Evolutionary conservation across 768 basidiomycete species (phyloP).

Genomic region (Gymnopilus dilepis): DNA sequence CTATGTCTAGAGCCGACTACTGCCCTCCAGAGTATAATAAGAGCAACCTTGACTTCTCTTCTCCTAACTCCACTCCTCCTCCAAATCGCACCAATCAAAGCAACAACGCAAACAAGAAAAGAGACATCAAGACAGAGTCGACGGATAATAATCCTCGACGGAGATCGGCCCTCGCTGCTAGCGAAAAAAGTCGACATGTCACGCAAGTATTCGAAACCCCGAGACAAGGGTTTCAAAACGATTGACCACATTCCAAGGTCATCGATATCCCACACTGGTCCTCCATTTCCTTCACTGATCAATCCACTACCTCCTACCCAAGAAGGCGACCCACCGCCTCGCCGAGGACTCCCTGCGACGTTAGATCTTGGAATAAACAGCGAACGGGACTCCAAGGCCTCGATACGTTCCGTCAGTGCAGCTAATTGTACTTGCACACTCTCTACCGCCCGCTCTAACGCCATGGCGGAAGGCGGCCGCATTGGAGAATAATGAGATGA

Average conservation of each 20-base stretch:
- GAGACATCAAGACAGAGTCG: constrained; percentile 80
- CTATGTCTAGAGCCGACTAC: constrained; percentile 60
- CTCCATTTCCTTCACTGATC: constrained; percentile 40
- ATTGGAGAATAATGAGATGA: constrained; percentile 40
- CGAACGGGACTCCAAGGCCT: constrained; percentile 60
- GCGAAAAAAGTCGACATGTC: constrained; percentile 63
- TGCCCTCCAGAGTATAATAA: constrained; percentile 72
- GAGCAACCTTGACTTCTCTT: constrained; percentile 67
- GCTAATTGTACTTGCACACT: constrained; percentile 82
- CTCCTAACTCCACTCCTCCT: constrained; percentile 70
- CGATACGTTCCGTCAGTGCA: constrained; percentile 83
- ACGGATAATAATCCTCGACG: constrained; percentile 69
- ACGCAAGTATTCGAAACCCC: constrained; percentile 52
- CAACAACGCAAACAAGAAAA: constrained; percentile 71
- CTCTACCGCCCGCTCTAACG: constrained; percentile 79
- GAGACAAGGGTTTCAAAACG: constrained; percentile 67
- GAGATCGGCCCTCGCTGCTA: constrained; percentile 63
- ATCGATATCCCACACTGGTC: constrained; percentile 68
- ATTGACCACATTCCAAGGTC: constrained; percentile 87
- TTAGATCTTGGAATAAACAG: constrained; percentile 46
- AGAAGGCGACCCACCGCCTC: constrained; percentile 43
- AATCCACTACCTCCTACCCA: constrained; percentile 46
- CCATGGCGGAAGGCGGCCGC: constrained; percentile 53
- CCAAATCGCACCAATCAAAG: constrained; percentile 65
- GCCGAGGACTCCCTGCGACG: constrained; percentile 41